These are phyloP conservation scores for Podaxis pistillaris DNA, from an alignment of 768 basidiomycete genomes.

Conservation along the genomic window DNA sequence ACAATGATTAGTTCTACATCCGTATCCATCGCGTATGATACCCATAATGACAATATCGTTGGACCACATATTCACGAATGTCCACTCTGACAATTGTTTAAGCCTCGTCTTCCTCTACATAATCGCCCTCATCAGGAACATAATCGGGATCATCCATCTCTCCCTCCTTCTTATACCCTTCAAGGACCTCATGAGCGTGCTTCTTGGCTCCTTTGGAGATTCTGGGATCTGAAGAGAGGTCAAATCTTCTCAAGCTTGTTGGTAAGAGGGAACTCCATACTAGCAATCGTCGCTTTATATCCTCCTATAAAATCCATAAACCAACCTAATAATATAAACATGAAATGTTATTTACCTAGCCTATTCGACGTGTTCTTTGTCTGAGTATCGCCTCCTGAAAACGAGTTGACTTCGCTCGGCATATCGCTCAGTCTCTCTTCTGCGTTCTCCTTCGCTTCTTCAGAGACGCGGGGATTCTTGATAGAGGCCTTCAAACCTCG, in stretches of 20 bases:
- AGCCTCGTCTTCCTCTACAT: background rate
- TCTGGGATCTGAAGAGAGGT: conserved; percentile 1
- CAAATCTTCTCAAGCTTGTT: background rate
- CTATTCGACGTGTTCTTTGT: conserved; percentile 16
- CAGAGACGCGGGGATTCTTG: conserved; percentile 48
- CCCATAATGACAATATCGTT: background rate
- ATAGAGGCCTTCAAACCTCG: conserved; percentile 51
- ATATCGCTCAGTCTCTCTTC: conserved; percentile 37
- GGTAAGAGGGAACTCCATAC: background rate
- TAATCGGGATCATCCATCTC: background rate
- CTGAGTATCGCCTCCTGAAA: conserved; percentile 22
- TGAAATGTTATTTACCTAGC: background rate
- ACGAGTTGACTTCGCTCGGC: conserved; percentile 21
- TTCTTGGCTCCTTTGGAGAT: conserved; percentile 9
- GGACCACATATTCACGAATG: background rate
- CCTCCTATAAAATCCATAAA: conserved; percentile 5
- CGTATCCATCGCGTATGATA: background rate
- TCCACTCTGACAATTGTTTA: background rate
- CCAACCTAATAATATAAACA: background rate
- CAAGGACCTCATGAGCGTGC: conserved; percentile 12
- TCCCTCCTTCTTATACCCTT: conserved; percentile 2
- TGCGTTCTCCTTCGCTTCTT: conserved; percentile 42
- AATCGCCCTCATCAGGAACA: background rate
- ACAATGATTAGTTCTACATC: conserved; percentile 6
- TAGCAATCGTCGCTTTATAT: conserved; percentile 15